Evolutionary conservation across 2,329 filamentous ascomycete species (phyloP).

Genomic region (Nemania serpens): DNA sequence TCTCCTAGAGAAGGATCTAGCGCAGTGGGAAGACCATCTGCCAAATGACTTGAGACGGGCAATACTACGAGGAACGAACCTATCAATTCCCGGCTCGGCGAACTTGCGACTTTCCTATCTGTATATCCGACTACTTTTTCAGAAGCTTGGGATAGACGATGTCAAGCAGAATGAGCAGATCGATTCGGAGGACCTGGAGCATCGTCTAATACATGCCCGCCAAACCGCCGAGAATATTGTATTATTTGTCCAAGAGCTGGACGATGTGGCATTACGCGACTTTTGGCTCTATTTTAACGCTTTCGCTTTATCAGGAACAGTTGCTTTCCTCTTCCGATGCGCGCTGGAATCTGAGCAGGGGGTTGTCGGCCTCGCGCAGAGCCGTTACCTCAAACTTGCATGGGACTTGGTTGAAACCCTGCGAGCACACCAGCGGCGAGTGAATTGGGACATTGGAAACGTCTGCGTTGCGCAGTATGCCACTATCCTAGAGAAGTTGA

Average conservation of each 20-base stretch:
- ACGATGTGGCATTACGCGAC: slow-evolving; percentile 48
- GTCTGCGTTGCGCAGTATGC: slow-evolving; percentile 54
- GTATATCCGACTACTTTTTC: slow-evolving; percentile 51
- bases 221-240: slow-evolving; percentile 55
- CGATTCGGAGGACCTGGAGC: slow-evolving; percentile 29
- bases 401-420: slow-evolving; percentile 48
- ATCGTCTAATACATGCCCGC: slow-evolving; percentile 48
- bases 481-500: slow-evolving; percentile 50
- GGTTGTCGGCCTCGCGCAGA: slow-evolving; percentile 42
- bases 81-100: slow-evolving; percentile 50
- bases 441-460: slow-evolving; percentile 56
- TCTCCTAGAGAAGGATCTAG: not conserved
- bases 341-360: slow-evolving; percentile 51
- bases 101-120: slow-evolving; percentile 59
- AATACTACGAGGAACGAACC: slow-evolving; percentile 48
- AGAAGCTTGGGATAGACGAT: slow-evolving; percentile 50
- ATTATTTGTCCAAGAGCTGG: slow-evolving; percentile 51
- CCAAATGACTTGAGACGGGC: slow-evolving; percentile 45
- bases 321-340: slow-evolving; percentile 55
- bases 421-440: slow-evolving; percentile 45
- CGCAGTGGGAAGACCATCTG: slow-evolving; percentile 52
- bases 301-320: slow-evolving; percentile 54
- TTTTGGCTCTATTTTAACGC: slow-evolving; percentile 56
- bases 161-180: slow-evolving; percentile 37
- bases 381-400: slow-evolving; percentile 49